Conservation (phyloP, 371 early-diverging fungal genomes). For the Blakeslea trispora region DNA sequence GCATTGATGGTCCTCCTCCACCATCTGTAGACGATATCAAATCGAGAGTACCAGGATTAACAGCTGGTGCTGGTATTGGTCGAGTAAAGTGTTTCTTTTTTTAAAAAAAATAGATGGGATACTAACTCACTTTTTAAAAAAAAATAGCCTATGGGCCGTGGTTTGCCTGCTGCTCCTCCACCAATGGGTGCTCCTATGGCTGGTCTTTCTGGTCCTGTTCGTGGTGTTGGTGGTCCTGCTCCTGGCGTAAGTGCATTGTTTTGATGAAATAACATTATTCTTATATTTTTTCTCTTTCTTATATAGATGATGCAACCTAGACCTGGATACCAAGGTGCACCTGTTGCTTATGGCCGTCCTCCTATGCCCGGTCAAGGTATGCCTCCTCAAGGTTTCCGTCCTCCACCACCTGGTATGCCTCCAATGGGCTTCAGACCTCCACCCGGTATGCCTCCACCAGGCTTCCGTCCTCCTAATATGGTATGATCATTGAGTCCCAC, state of each 20-base stretch:
- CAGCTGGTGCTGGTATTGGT: constrained; percentile 76
- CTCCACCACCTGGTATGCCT: constrained; percentile 60
- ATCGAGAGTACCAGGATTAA: constrained; percentile 50
- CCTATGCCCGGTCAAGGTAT: constrained; percentile 49
- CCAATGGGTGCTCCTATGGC: constrained; percentile 54
- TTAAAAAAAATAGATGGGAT: too few species aligned
- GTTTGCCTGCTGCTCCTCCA: constrained; percentile 82
- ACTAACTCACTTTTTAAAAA: too few species aligned
- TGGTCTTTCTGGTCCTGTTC: constrained; percentile 86
- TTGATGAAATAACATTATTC: constrained; percentile 4
- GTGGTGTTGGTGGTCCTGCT: constrained; percentile 93
- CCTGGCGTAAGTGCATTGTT: constrained; percentile 51
- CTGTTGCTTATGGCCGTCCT: constrained; percentile 76
- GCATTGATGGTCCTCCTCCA: constrained; percentile 93
- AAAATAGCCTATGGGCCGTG: constrained; percentile 86
- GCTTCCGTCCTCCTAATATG: constrained; percentile 26
- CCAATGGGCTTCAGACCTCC: constrained; percentile 66
- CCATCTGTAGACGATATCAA: constrained; percentile 63
- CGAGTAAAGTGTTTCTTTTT: too few species aligned
- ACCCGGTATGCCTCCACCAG: constrained; percentile 36
- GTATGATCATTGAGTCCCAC: constrained; percentile 8
- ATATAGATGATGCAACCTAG: constrained; percentile 70
- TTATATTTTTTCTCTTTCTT: background rate
- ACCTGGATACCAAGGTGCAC: constrained; percentile 65
- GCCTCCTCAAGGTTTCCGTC: constrained; percentile 52